Conservation (phyloP, 768 basidiomycete genomes). For the Calvatia gigantea region DNA sequence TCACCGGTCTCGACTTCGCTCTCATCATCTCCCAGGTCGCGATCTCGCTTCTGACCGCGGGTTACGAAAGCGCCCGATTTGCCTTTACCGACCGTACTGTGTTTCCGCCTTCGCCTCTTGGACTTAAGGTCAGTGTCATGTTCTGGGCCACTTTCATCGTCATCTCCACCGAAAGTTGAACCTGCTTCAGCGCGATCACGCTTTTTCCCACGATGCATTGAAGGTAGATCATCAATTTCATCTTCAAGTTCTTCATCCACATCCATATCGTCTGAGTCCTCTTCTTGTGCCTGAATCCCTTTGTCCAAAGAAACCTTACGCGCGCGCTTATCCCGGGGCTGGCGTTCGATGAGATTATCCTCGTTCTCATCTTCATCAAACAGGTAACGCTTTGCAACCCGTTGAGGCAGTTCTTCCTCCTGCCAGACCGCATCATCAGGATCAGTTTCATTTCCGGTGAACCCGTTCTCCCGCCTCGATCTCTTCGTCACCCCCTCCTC, state of each 20-base stretch:
- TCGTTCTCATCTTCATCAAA: constrained; percentile 43
- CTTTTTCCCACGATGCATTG: constrained; percentile 59
- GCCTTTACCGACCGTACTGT: constrained; percentile 51
- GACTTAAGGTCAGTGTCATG: constrained; percentile 38
- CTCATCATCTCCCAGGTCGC: constrained; percentile 46
- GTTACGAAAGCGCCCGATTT: constrained; percentile 39
- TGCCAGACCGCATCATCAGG: constrained; percentile 4
- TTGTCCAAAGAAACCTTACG: constrained; percentile 51
- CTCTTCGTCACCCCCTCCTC: constrained; percentile 16
- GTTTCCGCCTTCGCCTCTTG: constrained; percentile 49
- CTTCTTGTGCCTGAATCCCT: constrained; percentile 28
- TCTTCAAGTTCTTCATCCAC: constrained; percentile 37
- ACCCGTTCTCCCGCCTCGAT: neutral
- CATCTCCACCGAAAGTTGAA: constrained; percentile 66
- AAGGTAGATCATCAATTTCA: constrained; percentile 33
- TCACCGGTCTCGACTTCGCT: constrained; percentile 40
- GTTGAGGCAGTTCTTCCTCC: constrained; percentile 16
- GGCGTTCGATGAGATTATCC: constrained; percentile 30
- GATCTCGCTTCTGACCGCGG: constrained; percentile 67
- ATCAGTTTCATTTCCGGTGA: constrained; percentile 3
- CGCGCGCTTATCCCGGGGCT: constrained; percentile 48
- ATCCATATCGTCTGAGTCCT: constrained; percentile 47
- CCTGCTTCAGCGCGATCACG: constrained; percentile 73
- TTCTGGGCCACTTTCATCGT: constrained; percentile 39
- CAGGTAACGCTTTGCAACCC: constrained; percentile 49